Evolutionary conservation across 345 rosid genomes (phyloP).

Genomic region (Hibiscus tridactylites): DNA sequence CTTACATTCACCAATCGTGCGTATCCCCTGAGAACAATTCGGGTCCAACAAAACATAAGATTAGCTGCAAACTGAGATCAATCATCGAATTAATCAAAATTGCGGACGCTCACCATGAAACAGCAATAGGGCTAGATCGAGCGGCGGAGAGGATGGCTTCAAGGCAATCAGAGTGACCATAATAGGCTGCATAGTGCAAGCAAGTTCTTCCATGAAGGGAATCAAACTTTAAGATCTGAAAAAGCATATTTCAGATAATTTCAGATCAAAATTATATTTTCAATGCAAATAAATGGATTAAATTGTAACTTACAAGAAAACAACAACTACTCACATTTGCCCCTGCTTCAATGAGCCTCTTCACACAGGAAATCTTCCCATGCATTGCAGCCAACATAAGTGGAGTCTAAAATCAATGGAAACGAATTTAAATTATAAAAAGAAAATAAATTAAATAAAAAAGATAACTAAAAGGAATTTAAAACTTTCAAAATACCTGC

Average conservation of each 20-base stretch:
- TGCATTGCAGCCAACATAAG: slow-evolving; percentile 98
- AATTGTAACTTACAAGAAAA: background rate
- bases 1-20: slow-evolving; percentile 52
- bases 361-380: slow-evolving; percentile 74
- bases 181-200: background rate
- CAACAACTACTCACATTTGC: slow-evolving; percentile 61
- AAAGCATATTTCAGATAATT: background rate
- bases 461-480: background rate
- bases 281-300: background rate
- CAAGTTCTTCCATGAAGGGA: background rate
- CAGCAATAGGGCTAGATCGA: slow-evolving; percentile 72
- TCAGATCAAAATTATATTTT: background rate
- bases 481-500: background rate
- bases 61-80: background rate
- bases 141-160: slow-evolving; percentile 59
- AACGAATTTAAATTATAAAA: background rate
- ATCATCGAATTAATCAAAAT: background rate
- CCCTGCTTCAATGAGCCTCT: slow-evolving; percentile 84
- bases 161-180: background rate
- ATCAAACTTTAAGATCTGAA: background rate
- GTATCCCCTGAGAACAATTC: slow-evolving; percentile 59
- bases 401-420: slow-evolving; percentile 55
- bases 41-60: background rate
- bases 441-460: too few species aligned
- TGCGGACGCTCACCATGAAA: slow-evolving; percentile 46